These are phyloP conservation scores for Begonia loranthoides DNA, from an alignment of 306 rosid genomes.

Conservation along the genomic window DNA sequence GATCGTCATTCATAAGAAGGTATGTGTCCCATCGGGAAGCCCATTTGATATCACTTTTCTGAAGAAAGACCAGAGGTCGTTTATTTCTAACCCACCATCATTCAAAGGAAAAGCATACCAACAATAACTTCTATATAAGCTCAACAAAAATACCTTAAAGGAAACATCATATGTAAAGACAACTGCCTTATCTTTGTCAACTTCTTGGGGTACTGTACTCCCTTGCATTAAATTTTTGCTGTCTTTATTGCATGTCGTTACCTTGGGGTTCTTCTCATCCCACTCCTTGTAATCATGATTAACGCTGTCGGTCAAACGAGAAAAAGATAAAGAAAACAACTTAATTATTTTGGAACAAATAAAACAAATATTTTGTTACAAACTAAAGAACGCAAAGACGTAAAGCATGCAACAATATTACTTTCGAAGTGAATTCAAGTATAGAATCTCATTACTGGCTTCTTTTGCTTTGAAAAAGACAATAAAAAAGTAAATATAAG, in stretches of 20 bases:
- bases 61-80: slow-evolving; percentile 7
- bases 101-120: slow-evolving; percentile 4
- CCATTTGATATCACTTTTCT: slow-evolving; percentile 97
- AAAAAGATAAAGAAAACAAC: too few relatives aligned
- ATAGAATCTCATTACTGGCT: too few relatives aligned
- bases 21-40: slow-evolving; percentile 99
- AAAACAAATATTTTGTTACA: too few relatives aligned
- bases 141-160: slow-evolving; percentile 49
- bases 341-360: too few relatives aligned
- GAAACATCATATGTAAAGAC: slow-evolving; percentile 95
- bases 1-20: slow-evolving; percentile 99
- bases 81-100: slow-evolving; percentile 5
- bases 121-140: slow-evolving; percentile 2
- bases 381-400: too few relatives aligned
- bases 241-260: slow-evolving; percentile 86
- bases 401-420: too few relatives aligned
- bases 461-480: too few relatives aligned
- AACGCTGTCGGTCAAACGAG: slow-evolving; percentile 37
- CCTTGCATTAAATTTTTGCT: slow-evolving; percentile 75
- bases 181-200: slow-evolving; percentile 56
- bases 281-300: slow-evolving; percentile 84
- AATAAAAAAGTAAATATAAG: not conserved
- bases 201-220: slow-evolving; percentile 88
- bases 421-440: too few relatives aligned
- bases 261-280: slow-evolving; percentile 69